Conservation (phyloP, 169 alveolate genomes). For the Cryptosporidium parvum region DNA sequence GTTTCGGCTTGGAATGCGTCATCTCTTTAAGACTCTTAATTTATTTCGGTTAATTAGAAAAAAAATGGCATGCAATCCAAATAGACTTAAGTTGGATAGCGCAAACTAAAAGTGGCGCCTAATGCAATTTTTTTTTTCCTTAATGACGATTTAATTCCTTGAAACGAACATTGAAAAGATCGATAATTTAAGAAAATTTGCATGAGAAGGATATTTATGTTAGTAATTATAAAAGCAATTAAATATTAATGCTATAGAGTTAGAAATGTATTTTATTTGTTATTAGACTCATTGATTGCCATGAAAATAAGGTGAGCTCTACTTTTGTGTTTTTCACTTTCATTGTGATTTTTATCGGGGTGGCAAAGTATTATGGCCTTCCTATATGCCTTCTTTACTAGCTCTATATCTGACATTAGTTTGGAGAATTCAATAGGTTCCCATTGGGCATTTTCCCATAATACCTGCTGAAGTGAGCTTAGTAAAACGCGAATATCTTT, state of each 20-base stretch:
- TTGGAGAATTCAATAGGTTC: conserved; percentile 85
- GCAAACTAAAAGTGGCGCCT: conserved; percentile 8
- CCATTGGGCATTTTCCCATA: conserved; percentile 89
- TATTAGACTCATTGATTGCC: conserved; percentile 81
- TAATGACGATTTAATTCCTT: background rate
- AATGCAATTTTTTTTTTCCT: background rate
- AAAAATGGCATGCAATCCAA: conserved; percentile 31
- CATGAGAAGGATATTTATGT: background rate
- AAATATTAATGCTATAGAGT: background rate
- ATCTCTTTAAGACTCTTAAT: background rate
- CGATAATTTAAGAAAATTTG: background rate
- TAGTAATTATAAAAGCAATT: background rate
- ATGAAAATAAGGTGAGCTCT: conserved; percentile 79
- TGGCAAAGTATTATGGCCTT: conserved; percentile 84
- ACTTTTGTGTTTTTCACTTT: conserved; percentile 63
- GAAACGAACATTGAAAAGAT: background rate
- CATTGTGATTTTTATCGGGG: conserved; percentile 82
- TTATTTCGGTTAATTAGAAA: background rate
- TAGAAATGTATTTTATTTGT: background rate
- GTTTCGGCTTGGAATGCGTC: conserved; percentile 40
- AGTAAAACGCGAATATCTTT: conserved; percentile 87
- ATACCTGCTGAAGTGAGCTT: conserved; percentile 85
- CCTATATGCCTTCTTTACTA: conserved; percentile 85
- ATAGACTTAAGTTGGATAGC: background rate
- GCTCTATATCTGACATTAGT: conserved; percentile 80